A percentile compares a stretch with the other conserved stretches of the same genome.
Conservation (phyloP, 2,329 filamentous ascomycete species). For the Aspergillus pseudoviridinutans region DNA sequence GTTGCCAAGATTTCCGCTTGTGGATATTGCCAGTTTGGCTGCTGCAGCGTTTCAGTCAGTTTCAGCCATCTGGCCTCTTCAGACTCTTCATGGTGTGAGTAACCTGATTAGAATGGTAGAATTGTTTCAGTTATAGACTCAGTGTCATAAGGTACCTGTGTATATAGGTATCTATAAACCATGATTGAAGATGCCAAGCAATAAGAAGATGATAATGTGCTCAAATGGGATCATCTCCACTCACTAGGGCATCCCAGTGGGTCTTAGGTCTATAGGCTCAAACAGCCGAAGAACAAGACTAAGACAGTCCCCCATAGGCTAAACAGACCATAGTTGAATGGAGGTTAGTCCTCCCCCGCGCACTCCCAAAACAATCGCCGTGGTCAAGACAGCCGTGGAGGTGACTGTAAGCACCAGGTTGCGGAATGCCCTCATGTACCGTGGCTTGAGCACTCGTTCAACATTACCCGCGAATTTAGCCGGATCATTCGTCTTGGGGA, state of each 20-base stretch:
- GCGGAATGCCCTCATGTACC: not conserved
- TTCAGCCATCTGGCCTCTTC: too few species aligned
- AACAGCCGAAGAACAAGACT: too few species aligned
- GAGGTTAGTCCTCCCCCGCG: not conserved
- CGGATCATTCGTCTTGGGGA: not conserved
- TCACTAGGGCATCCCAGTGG: not conserved
- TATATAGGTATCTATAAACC: too few species aligned
- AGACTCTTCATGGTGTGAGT: too few species aligned
- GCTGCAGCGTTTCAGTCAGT: too few species aligned
- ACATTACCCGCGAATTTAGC: not conserved
- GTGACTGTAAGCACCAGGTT: not conserved
- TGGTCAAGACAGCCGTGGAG: not conserved
- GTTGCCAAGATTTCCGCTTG: not conserved
- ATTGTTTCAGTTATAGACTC: too few species aligned
- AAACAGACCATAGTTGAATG: not conserved
- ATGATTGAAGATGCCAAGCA: too few species aligned
- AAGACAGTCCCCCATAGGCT: too few species aligned
- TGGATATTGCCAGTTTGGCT: not conserved
- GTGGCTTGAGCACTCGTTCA: not conserved
- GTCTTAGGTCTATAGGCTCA: not conserved
- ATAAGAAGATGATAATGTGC: not conserved
- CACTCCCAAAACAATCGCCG: not conserved
- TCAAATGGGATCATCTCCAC: not conserved
- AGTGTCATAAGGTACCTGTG: too few species aligned
- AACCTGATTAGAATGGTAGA: too few species aligned